Evolutionary conservation across 306 rosid species (phyloP), one percentile per base, ranked within the genome.

Genomic region (Purshia tridentata): DNA sequence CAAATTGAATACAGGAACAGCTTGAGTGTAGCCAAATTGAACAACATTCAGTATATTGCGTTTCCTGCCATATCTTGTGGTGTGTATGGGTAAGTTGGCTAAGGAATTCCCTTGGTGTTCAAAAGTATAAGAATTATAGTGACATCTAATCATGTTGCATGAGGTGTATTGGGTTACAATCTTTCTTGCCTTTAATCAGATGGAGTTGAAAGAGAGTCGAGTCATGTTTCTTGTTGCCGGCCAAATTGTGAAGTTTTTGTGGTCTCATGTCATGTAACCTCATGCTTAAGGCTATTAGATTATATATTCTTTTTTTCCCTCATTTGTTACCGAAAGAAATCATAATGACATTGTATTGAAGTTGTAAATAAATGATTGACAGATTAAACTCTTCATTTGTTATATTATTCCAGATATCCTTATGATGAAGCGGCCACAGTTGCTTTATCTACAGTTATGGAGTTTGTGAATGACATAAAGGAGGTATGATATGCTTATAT

Each of bases 1-100:
- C 59, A 29, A 61, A 57, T 65, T 60, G 76, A 46, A 81, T 76
- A 50, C 92, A 93, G 98, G 82, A 93, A 87, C 52, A 81, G 88
- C 84, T 81, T 93, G 87, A 83, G 76, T 78, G 80, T 93, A 74
- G 97, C 98, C 49, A 86, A 83, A 76, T 91, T 81, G 72, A 86
- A 83, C 81, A 82, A 66, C 83, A 81, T 93, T 81, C 87, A 77
- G 69, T 86, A 90, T 69, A 48, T 93, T 52, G 96, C 98, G 12
- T 90, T 93, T 83, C 84, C 97, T 53, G 98, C 98, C 55, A 87
- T 93, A 87, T 93, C 98, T 42, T 93, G 98, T 60, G 98, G 98
- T 69, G 79, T 79, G 48, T 89, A 47, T 77, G 89, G 92, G 98
- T 93, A 79, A 70, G 97, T 84, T 77, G 60, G 40, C 75, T 52